These are phyloP conservation scores for Rhynchospora tenuis DNA, from an alignment of 176 grass and related monocot species.

Conservation along the genomic window DNA sequence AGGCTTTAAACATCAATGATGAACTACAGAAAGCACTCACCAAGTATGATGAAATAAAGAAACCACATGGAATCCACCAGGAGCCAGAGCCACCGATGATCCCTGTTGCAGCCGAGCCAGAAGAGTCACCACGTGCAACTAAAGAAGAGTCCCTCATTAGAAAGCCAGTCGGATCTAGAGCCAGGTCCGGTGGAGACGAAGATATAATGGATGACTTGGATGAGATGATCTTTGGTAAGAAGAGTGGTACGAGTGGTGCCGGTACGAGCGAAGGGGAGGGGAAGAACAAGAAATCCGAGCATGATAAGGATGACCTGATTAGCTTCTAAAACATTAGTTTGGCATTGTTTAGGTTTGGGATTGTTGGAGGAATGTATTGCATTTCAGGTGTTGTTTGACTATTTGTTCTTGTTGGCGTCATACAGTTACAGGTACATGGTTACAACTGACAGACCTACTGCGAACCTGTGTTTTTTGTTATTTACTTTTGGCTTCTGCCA, in stretches of 20 bases:
- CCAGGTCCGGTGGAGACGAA: slow-evolving; percentile 68
- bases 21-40: slow-evolving; percentile 79
- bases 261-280: slow-evolving; percentile 49
- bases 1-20: slow-evolving; percentile 93
- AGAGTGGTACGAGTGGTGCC: slow-evolving; percentile 51
- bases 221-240: slow-evolving; percentile 97
- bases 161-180: slow-evolving; percentile 52
- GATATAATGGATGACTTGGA: slow-evolving; percentile 84
- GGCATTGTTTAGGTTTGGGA: not conserved
- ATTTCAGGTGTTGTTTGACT: not conserved
- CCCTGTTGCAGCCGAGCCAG: slow-evolving; percentile 71
- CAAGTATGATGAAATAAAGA: slow-evolving; percentile 75
- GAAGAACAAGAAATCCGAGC: slow-evolving; percentile 42
- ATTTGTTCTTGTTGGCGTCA: not conserved
- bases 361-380: not conserved
- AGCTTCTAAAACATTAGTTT: slow-evolving; percentile 43
- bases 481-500: not conserved
- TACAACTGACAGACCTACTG: not conserved
- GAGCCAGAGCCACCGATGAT: slow-evolving; percentile 68
- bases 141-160: slow-evolving; percentile 71
- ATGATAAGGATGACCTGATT: slow-evolving; percentile 76
- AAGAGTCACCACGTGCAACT: slow-evolving; percentile 41
- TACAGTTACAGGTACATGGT: slow-evolving; percentile 1
- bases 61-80: slow-evolving; percentile 31
- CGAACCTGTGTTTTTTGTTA: not conserved